Conservation (phyloP, 1,284 basidiomycete species). For the Ceratobasidium sp. region DNA sequence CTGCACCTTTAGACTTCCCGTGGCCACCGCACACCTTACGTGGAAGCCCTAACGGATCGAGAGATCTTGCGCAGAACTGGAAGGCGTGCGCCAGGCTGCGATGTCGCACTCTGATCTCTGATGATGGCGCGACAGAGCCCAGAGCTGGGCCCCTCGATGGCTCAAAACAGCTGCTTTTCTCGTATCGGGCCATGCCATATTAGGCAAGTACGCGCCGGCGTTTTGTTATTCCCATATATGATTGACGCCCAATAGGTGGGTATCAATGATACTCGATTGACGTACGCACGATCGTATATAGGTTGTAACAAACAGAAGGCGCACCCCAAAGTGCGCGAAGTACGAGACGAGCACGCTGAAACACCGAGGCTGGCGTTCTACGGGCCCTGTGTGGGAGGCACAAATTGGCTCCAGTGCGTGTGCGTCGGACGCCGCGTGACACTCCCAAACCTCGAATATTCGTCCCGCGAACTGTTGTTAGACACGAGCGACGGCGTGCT, state of each 20-base stretch:
- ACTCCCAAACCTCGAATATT: conserved; percentile 31
- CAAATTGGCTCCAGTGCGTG: conserved; percentile 27
- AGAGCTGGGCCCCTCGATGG: conserved; percentile 35
- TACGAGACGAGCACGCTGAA: conserved; percentile 25
- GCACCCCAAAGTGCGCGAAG: background rate
- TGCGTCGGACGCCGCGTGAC: conserved; percentile 8
- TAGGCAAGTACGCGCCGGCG: conserved; percentile 33
- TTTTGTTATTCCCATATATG: conserved; percentile 14
- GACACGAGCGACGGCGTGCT: conserved; percentile 23
- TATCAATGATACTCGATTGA: conserved; percentile 43
- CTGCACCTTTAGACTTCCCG: conserved; percentile 12
- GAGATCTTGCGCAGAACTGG: conserved; percentile 43
- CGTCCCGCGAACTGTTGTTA: conserved; percentile 27
- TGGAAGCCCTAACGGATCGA: conserved; percentile 38
- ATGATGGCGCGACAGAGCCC: conserved; percentile 44
- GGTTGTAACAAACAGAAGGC: conserved; percentile 42
- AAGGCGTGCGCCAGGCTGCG: conserved; percentile 42
- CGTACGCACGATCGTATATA: conserved; percentile 33
- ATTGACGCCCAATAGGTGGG: conserved; percentile 34
- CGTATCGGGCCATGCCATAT: conserved; percentile 20
- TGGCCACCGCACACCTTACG: conserved; percentile 38
- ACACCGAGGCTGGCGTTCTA: conserved; percentile 21
- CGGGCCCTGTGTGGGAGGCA: background rate
- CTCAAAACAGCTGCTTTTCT: conserved; percentile 44
- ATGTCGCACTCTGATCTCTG: conserved; percentile 40